Evolutionary conservation across 345 rosid genomes (phyloP).

Genomic region (Salix brachista): DNA sequence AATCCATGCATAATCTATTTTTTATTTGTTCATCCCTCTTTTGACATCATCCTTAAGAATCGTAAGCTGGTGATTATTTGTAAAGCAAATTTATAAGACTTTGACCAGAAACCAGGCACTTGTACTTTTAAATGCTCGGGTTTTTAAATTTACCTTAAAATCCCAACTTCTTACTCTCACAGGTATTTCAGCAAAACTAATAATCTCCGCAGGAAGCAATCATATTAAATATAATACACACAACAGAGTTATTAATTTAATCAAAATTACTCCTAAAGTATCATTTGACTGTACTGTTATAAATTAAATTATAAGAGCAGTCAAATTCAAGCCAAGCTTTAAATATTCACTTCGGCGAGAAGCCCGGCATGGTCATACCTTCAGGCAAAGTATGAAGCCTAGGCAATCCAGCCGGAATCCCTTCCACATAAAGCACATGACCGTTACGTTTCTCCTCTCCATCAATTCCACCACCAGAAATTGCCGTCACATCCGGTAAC

Average conservation of each 20-base stretch:
- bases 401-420: conserved; percentile 78
- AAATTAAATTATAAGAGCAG: background rate
- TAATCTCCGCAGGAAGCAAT: background rate
- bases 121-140: background rate
- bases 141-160: background rate
- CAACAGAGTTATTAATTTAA: background rate
- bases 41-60: background rate
- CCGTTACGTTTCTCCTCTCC: conserved; percentile 66
- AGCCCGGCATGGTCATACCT: conserved; percentile 50
- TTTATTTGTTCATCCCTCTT: background rate
- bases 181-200: background rate
- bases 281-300: background rate
- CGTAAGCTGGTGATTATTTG: background rate
- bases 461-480: conserved; percentile 46
- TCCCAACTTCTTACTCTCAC: background rate
- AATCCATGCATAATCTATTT: background rate
- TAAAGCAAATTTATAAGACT: background rate
- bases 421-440: conserved; percentile 47
- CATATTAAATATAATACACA: background rate
- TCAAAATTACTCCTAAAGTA: background rate
- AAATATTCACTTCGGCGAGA: conserved; percentile 18
- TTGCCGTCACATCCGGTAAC: conserved; percentile 66
- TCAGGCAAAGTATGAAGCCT: conserved; percentile 72
- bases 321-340: conserved; percentile 15
- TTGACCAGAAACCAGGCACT: background rate